Evolutionary conservation across 2,329 filamentous ascomycete genomes (phyloP).

Genomic region (Chrysoporthe puriensis): DNA sequence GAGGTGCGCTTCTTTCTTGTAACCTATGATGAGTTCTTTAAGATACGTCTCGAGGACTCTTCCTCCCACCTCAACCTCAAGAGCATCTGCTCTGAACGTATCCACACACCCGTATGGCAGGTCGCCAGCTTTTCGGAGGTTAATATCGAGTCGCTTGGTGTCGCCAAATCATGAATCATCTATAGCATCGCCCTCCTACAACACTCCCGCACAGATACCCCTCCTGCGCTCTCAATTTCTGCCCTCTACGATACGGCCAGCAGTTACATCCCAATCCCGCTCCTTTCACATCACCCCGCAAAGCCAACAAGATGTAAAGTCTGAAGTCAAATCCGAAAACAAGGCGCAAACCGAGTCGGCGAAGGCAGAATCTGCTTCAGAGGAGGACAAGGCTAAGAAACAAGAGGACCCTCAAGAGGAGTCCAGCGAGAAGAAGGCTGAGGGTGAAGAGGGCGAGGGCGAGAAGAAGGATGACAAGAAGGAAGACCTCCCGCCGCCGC

Average conservation of each 20-base stretch:
- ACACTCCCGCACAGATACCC: constrained; percentile 38
- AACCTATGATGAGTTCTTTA: constrained; percentile 50
- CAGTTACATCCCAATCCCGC: constrained; percentile 35
- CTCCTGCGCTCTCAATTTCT: constrained; percentile 52
- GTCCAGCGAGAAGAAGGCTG: constrained; percentile 46
- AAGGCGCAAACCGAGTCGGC: constrained; percentile 44
- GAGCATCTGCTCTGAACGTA: constrained; percentile 43
- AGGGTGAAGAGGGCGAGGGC: constrained; percentile 51
- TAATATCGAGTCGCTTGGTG: constrained; percentile 40
- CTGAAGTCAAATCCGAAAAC: constrained; percentile 39
- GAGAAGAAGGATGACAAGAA: constrained; percentile 63
- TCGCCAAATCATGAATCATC: constrained; percentile 37
- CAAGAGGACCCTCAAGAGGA: constrained; percentile 50
- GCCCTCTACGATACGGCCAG: constrained; percentile 44
- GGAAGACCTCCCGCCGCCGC: constrained; percentile 78
- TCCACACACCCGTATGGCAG: constrained; percentile 44
- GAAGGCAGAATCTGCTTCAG: constrained; percentile 38
- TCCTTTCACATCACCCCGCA: constrained; percentile 44
- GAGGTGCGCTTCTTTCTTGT: constrained; percentile 32
- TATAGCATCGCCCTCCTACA: constrained; percentile 35
- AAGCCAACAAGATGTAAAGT: constrained; percentile 39
- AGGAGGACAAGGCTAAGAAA: constrained; percentile 39
- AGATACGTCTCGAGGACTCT: constrained; percentile 47
- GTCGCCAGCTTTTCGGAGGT: constrained; percentile 53
- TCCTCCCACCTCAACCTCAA: constrained; percentile 46